Percentiles rank a stretch among this genome's conserved stretches.
phyloP scores from a whole-genome alignment of 441 rosid species.

The Euphorbia corollata region DNA sequence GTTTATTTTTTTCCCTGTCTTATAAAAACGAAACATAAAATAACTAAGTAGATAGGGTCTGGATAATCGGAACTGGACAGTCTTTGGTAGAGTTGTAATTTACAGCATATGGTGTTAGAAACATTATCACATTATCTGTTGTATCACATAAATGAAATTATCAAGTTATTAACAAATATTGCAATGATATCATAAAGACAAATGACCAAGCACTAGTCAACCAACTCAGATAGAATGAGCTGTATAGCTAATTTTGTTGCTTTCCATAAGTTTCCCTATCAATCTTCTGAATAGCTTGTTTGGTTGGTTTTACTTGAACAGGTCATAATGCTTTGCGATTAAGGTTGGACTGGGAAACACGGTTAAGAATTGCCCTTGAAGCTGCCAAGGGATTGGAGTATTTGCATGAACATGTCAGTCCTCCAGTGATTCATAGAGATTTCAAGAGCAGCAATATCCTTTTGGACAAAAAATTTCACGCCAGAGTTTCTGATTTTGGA shows the following conservation, averaged over 20 bases:
- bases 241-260: slow-evolving; percentile 15
- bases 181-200: neutral
- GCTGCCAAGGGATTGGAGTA: slow-evolving; percentile 71
- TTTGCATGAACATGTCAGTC: slow-evolving; percentile 71
- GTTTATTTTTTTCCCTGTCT: neutral
- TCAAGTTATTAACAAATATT: neutral
- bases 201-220: slow-evolving; percentile 1
- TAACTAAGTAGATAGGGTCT: neutral
- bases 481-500: slow-evolving; percentile 75
- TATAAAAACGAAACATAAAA: neutral
- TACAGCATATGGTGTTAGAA: neutral
- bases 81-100: neutral
- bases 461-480: slow-evolving; percentile 59
- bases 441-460: slow-evolving; percentile 72
- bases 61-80: neutral
- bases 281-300: slow-evolving; percentile 1
- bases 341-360: slow-evolving; percentile 62
- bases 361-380: slow-evolving; percentile 60
- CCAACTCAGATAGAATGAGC: slow-evolving; percentile 23
- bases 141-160: neutral
- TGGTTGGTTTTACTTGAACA: slow-evolving; percentile 24
- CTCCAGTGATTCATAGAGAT: slow-evolving; percentile 73
- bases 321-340: slow-evolving; percentile 43
- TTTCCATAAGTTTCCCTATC: slow-evolving; percentile 21
- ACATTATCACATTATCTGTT: neutral